Evolutionary conservation across 2,329 filamentous ascomycete genomes (phyloP).

Genomic region (Trichoderma breve): DNA sequence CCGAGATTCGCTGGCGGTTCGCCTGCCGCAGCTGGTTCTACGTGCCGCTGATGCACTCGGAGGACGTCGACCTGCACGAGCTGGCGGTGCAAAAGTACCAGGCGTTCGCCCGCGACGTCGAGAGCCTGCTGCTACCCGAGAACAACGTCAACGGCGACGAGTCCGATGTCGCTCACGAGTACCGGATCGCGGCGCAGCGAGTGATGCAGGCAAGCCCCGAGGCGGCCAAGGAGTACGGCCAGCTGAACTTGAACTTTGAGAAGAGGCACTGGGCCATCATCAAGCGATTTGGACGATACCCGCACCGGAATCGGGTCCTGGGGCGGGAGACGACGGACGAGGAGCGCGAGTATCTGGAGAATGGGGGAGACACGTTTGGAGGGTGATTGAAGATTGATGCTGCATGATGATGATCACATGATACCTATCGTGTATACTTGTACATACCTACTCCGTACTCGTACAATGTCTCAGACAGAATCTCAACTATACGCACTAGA

Average conservation of each 20-base stretch:
- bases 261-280: constrained; percentile 51
- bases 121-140: constrained; percentile 31
- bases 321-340: constrained; percentile 48
- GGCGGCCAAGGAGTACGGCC: constrained; percentile 27
- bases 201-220: constrained; percentile 30
- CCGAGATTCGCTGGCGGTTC: constrained; percentile 35
- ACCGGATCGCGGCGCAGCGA: constrained; percentile 29
- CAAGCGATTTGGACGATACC: constrained; percentile 56
- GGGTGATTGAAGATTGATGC: neutral
- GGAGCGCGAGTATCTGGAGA: constrained; percentile 50
- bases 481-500: neutral
- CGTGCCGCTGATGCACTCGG: constrained; percentile 60
- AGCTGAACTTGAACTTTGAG: constrained; percentile 35
- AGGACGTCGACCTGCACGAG: constrained; percentile 47
- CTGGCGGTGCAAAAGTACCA: constrained; percentile 33
- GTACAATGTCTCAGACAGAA: neutral
- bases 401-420: neutral
- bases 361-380: constrained; percentile 42
- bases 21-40: constrained; percentile 55
- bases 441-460: neutral
- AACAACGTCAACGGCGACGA: neutral
- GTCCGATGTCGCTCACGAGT: constrained; percentile 23
- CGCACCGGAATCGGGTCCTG: constrained; percentile 54
- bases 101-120: constrained; percentile 34
- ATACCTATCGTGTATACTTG: neutral